These are phyloP conservation scores for Byssochlamys sp. DNA, from an alignment of 2,329 filamentous ascomycete species.

Conservation along the genomic window DNA sequence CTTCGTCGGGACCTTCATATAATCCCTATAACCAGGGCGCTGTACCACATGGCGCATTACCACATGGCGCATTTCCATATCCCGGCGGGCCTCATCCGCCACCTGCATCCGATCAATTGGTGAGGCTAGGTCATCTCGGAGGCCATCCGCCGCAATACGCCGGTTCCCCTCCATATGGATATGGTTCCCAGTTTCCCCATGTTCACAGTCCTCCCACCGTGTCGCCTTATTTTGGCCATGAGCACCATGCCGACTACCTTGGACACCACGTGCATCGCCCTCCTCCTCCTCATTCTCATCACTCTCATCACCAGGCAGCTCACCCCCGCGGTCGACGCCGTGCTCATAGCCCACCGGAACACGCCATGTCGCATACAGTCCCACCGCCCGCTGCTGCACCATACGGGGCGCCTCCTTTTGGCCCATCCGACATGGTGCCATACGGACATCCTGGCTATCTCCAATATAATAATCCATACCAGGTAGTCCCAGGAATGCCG, in stretches of 20 bases:
- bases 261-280: constrained; percentile 17
- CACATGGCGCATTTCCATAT: constrained; percentile 16
- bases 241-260: constrained; percentile 16
- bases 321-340: constrained; percentile 18
- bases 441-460: constrained; percentile 26
- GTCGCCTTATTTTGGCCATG: constrained; percentile 20
- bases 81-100: constrained; percentile 16
- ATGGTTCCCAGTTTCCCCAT: constrained; percentile 19
- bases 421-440: constrained; percentile 29
- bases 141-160: constrained; percentile 18
- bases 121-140: constrained; percentile 20
- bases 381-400: constrained; percentile 19
- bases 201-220: constrained; percentile 16
- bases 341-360: constrained; percentile 22
- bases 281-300: constrained; percentile 4
- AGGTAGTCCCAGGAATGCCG: constrained; percentile 25
- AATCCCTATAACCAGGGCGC: constrained; percentile 22
- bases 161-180: constrained; percentile 17
- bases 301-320: constrained; percentile 9
- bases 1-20: constrained; percentile 33
- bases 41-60: constrained; percentile 16
- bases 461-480: constrained; percentile 26
- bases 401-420: constrained; percentile 22
- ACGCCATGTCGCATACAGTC: constrained; percentile 18
- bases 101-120: constrained; percentile 26